Base-by-base conservation (phyloP, 2,329 filamentous ascomycete species). In the Penicillium expansum region DNA sequence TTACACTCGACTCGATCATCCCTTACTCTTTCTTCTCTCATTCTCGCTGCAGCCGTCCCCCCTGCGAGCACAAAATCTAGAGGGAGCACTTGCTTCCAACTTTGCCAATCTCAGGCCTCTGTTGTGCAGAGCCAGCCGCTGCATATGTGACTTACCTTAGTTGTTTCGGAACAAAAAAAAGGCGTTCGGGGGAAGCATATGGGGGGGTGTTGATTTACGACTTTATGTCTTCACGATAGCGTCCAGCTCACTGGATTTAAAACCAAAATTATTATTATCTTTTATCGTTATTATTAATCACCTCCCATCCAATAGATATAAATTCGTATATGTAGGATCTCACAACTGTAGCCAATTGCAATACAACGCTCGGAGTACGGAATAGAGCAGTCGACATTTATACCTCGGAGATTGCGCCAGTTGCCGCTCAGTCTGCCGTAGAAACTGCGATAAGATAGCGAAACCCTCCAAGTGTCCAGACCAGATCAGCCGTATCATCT, bases 391-490 rank as follows among this genome's bases (percentile, higher is more conserved):
- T 29, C 29, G 24, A 29, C 10, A 45, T 22, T 13, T 22, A 32
- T 8, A 44, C 10, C 32, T 57, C 30, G 29, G 57, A 45, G 32
- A 32, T 52, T 64, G 72, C 72, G 58, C 61, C 56, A 62, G 59
- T 73, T 63, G 73, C 68, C 67, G 69, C 66, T 61, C 51, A 62
- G 68, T 62, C 66, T 22, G 30, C 66, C 70, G 68, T 68, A 71
- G 58, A 48, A 62, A 58, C 66, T 67, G 55, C 60, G 55, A 63
- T 63, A 62, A 62, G 59, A 59, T 48, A 55, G 30, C 52, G 47
- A 60, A 66, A 45, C 54, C 57, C 57, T 63, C 62, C 59, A 73
- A 63, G 71, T 72, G 70, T 69, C 70, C 70, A 66, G 58, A 69
- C 62, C 56, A 58, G 42, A 70, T 64, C 57, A 58, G 42, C 52